These are phyloP conservation scores for Candida berthetii DNA, from an alignment of 805 yeast species.

Conservation along the genomic window DNA sequence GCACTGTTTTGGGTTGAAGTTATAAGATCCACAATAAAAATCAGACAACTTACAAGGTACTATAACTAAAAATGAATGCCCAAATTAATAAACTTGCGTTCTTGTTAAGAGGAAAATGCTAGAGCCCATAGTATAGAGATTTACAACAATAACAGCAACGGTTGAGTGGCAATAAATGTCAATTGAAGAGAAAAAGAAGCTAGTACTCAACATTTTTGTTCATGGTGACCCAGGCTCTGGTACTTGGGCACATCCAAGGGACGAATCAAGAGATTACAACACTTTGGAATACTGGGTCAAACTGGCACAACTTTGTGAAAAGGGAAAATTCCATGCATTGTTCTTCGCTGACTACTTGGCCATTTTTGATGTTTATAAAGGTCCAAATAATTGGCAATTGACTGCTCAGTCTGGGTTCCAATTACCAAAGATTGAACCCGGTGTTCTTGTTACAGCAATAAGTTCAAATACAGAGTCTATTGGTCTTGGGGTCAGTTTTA, in stretches of 20 bases:
- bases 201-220: not conserved
- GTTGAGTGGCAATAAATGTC: too few species aligned
- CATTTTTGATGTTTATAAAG: conserved; percentile 32
- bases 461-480: conserved; percentile 31
- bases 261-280: conserved; percentile 19
- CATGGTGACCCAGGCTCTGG: not conserved
- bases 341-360: conserved; percentile 34
- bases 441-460: conserved; percentile 29
- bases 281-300: conserved; percentile 30
- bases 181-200: not conserved
- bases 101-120: too few species aligned
- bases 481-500: conserved; percentile 30
- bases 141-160: not conserved
- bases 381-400: conserved; percentile 24
- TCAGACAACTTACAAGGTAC: not conserved
- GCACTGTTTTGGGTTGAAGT: not conserved
- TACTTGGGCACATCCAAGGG: conserved; percentile 31
- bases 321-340: conserved; percentile 27
- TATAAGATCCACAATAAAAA: not conserved
- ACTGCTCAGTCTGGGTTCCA: conserved; percentile 25
- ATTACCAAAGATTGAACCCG: conserved; percentile 30
- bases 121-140: too few species aligned
- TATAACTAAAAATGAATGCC: not conserved
- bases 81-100: too few species aligned
- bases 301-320: conserved; percentile 26